Conservation (phyloP, 1,139 yeast species). For the Pichia sp. region DNA sequence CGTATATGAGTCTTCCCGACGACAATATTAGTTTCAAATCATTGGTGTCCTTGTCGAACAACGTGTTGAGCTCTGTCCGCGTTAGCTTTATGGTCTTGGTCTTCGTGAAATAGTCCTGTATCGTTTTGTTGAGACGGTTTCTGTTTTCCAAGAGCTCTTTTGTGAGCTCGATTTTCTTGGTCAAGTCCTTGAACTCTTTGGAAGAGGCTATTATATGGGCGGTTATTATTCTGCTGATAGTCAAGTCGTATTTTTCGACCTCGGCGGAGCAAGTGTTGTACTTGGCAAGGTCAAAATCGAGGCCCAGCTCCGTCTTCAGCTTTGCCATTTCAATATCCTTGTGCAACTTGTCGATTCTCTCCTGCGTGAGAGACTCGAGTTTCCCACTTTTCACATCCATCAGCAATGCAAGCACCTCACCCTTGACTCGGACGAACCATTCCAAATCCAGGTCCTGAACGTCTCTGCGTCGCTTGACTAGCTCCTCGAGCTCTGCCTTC, state of each 20-base stretch:
- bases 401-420: slow-evolving; percentile 19
- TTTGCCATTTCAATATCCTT: slow-evolving; percentile 18
- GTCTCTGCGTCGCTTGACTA: slow-evolving; percentile 27
- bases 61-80: slow-evolving; percentile 21
- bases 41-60: slow-evolving; percentile 27
- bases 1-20: slow-evolving; percentile 23
- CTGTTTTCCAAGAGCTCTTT: slow-evolving; percentile 23
- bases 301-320: slow-evolving; percentile 19
- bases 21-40: slow-evolving; percentile 24
- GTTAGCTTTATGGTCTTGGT: slow-evolving; percentile 24
- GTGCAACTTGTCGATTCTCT: slow-evolving; percentile 18
- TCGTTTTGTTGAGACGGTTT: slow-evolving; percentile 22
- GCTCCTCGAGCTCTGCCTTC: slow-evolving; percentile 19
- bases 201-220: slow-evolving; percentile 21
- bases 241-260: slow-evolving; percentile 18
- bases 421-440: slow-evolving; percentile 22
- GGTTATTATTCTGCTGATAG: slow-evolving; percentile 19
- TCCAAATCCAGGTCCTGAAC: slow-evolving; percentile 30
- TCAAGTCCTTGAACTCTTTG: slow-evolving; percentile 20
- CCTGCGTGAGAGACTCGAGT: slow-evolving; percentile 15
- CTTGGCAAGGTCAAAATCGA: slow-evolving; percentile 21
- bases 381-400: slow-evolving; percentile 17
- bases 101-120: slow-evolving; percentile 23
- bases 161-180: slow-evolving; percentile 20
- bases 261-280: slow-evolving; percentile 18